A percentile compares a stretch with the other conserved stretches of the same genome.
Conservation (phyloP, 305 asterid species). For the Galium porrigens region DNA sequence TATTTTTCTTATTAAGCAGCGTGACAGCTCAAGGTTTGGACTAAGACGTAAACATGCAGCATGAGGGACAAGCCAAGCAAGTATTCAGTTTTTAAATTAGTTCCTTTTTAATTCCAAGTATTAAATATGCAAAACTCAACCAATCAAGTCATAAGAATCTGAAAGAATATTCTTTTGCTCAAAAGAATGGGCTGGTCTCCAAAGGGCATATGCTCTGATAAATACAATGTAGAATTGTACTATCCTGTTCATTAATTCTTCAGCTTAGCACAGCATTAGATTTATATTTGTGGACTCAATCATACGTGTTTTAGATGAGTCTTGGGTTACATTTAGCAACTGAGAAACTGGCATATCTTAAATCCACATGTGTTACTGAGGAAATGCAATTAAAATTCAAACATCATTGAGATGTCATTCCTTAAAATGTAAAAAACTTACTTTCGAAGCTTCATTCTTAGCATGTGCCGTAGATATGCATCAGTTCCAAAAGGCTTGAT, state of each 20-base stretch:
- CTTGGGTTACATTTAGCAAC: not conserved
- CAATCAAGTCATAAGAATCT: not conserved
- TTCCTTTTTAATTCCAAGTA: not conserved
- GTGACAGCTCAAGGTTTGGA: not conserved
- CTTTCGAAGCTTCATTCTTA: slow-evolving; percentile 70
- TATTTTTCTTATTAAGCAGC: not conserved
- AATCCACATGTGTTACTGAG: not conserved
- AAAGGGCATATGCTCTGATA: not conserved
- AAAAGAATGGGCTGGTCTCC: not conserved
- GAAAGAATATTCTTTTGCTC: not conserved
- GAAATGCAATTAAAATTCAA: not conserved
- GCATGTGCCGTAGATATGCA: slow-evolving; percentile 83
- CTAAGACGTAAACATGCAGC: not conserved
- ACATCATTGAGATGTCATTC: not conserved
- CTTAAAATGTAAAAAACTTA: slow-evolving; percentile 27
- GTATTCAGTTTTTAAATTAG: not conserved
- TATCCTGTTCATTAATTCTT: not conserved
- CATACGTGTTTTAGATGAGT: not conserved
- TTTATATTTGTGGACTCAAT: not conserved
- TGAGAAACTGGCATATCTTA: not conserved
- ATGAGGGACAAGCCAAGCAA: not conserved
- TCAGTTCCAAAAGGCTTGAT: slow-evolving; percentile 69
- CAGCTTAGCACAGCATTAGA: slow-evolving; percentile 8
- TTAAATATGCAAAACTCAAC: not conserved
- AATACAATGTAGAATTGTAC: not conserved